These are phyloP conservation scores for Pterula multifida DNA, from an alignment of 1,284 basidiomycete genomes.

Conservation along the genomic window DNA sequence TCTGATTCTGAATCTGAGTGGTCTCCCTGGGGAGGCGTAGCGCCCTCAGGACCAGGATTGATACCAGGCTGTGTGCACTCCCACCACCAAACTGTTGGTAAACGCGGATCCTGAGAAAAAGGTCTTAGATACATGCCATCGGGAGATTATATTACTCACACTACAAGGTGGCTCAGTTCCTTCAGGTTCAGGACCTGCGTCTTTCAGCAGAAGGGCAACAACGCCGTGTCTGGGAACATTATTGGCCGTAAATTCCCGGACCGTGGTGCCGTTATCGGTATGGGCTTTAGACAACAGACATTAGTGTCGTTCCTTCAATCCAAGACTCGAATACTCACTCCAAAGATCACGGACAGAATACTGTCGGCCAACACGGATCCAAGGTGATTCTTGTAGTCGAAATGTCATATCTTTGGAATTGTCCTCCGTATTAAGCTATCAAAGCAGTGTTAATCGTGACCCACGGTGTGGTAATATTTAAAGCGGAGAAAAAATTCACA, in stretches of 20 bases:
- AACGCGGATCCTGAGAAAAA: not conserved
- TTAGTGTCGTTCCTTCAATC: not conserved
- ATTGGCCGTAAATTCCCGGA: constrained; percentile 38
- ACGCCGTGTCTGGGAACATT: constrained; percentile 45
- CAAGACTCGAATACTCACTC: not conserved
- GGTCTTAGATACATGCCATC: not conserved
- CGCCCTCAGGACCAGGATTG: not conserved
- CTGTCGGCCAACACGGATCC: constrained; percentile 53
- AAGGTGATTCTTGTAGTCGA: constrained; percentile 55
- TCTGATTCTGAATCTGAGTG: not conserved
- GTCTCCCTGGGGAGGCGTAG: not conserved
- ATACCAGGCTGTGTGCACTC: not conserved
- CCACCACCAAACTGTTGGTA: not conserved
- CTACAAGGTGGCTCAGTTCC: constrained; percentile 23
- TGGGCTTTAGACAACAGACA: constrained; percentile 23
- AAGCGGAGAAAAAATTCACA: constrained; percentile 18
- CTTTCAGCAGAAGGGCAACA: constrained; percentile 39
- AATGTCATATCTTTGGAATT: constrained; percentile 46
- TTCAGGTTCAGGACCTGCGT: constrained; percentile 43
- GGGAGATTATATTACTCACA: not conserved
- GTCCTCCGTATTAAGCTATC: constrained; percentile 38
- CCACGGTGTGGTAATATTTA: not conserved
- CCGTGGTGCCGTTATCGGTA: constrained; percentile 44
- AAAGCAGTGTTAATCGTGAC: constrained; percentile 2
- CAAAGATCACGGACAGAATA: constrained; percentile 36